Conservation (phyloP, 495 filamentous ascomycete species). For the Aspergillus asperescens region DNA sequence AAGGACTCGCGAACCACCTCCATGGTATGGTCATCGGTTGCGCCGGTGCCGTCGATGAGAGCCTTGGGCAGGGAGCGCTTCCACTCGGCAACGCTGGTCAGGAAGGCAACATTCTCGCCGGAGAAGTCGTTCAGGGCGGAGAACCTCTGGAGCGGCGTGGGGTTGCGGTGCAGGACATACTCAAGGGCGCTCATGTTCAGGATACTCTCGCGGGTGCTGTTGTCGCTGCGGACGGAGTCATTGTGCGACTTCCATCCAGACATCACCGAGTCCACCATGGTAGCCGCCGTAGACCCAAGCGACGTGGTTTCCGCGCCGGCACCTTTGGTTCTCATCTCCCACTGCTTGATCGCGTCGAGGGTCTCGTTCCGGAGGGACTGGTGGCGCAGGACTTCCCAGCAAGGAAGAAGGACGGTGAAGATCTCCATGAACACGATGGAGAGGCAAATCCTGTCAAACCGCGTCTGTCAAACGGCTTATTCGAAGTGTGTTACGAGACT, state of each 20-base stretch:
- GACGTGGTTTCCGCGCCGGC: constrained; percentile 24
- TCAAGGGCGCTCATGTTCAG: constrained; percentile 57
- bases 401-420: constrained; percentile 50
- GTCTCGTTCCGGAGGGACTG: constrained; percentile 41
- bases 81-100: constrained; percentile 54
- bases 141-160: constrained; percentile 52
- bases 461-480: too few species aligned
- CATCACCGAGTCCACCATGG: constrained; percentile 31
- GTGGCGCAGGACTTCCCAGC: constrained; percentile 49
- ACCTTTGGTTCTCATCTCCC: constrained; percentile 29
- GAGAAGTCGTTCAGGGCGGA: constrained; percentile 60
- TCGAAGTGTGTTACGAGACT: neutral
- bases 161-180: constrained; percentile 50
- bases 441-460: constrained; percentile 46
- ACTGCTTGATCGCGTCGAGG: constrained; percentile 33
- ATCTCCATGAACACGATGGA: constrained; percentile 51
- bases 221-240: constrained; percentile 24
- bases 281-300: constrained; percentile 23
- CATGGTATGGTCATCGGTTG: constrained; percentile 17
- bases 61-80: constrained; percentile 29
- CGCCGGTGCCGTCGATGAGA: constrained; percentile 15
- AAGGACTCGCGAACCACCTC: constrained; percentile 39
- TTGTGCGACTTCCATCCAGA: constrained; percentile 32
- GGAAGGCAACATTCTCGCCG: constrained; percentile 64
- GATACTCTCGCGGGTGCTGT: constrained; percentile 36